Base-by-base conservation (phyloP, 345 rosid genomes). In the Camelina laxa region DNA sequence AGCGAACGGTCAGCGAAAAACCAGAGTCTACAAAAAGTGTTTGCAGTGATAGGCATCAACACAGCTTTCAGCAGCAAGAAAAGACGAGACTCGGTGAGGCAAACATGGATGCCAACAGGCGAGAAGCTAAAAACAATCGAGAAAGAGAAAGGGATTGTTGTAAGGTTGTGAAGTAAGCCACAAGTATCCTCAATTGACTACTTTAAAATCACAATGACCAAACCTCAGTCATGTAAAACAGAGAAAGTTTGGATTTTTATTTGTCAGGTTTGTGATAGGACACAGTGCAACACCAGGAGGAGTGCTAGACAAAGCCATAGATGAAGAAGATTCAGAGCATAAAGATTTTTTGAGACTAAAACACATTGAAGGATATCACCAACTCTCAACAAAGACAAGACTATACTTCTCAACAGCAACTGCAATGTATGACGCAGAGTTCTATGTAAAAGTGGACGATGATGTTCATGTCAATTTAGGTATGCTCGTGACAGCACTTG, bases 51-150 rank as follows among this genome's bases (percentile, higher is more conserved):
- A 51, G 98, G 97, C 27, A 89, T 93, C 50, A 89, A 91, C 58
- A 91, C 98, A 30, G 97, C 97, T 9, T 93, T 93, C 70, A 93
- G 98, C 76, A 91, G 97, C 89, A 84, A 61, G 85, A 87, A 84
- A 70, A 82, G 98, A 60, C 73, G 98, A 2, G 92, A 93, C 62
- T 93, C 98, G 0, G 75, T 91, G 67, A 76, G 98, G 4, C 73
- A 80, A 45, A 91, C 96, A 7, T 93, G 98, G 96, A 82, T 93
- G 94, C 98, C 97, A 13, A 78, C 78, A 75, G 97, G 98, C 14
- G 87, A 67, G 2, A 86, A 91, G 65, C 71, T 90, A 22, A 87
- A 79, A 82, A 85, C 84, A 77, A 51, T 94, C 75, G 96, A 91
- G 87, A 83, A 76, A 33, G 93, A 90, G 70, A 94, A 90, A 80